Base-by-base conservation (phyloP, 768 basidiomycete species). In the Candolleomyces aberdarensis region DNA sequence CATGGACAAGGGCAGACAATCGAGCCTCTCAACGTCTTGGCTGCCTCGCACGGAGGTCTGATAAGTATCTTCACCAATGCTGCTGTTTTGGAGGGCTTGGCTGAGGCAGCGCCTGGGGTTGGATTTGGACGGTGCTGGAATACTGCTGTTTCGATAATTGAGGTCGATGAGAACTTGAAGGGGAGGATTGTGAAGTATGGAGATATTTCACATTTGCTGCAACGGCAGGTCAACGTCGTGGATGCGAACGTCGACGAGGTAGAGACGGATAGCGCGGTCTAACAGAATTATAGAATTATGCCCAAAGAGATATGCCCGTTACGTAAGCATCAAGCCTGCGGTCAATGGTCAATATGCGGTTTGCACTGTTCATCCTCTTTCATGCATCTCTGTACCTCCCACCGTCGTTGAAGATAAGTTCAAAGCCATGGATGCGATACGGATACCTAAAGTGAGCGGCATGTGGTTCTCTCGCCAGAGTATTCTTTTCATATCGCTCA, bases 31-130 rank as follows among this genome's bases (percentile, higher is more conserved):
- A 71, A 79, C 60, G 75, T 90, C 49, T 77, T 93, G 32, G 80
- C 86, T 13, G 82, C 84, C 61, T 83, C 85, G 46, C 91, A 93
- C 59, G 88, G 88, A 2, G 88, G 83, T 0, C 79, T 83, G 65
- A 89, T 92, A 61, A 72, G 73, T 19, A 74, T 76, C 31, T 75
- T 92, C 57, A 74, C 88, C 60, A 74, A 75, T 19, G 72, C 68
- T 44, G 67, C 91, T 66, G 64, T 82, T n/a, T 71, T 74, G 20
- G 78, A 76, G 48, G 68, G 78, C 39, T 69, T 75, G 64, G 63
- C 81, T 56, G 64, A 58, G 52, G 76, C 75, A 57, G 77, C 70
- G 22, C 67, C 73, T 15, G 75, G 75, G 1, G 74, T 80, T 26
- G 65, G 68, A 14, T 59, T 78, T 43, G 64, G 67, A 62, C 65